These are phyloP conservation scores for Epichloe sp. DNA, from an alignment of 2,329 filamentous ascomycete species.

Conservation along the genomic window DNA sequence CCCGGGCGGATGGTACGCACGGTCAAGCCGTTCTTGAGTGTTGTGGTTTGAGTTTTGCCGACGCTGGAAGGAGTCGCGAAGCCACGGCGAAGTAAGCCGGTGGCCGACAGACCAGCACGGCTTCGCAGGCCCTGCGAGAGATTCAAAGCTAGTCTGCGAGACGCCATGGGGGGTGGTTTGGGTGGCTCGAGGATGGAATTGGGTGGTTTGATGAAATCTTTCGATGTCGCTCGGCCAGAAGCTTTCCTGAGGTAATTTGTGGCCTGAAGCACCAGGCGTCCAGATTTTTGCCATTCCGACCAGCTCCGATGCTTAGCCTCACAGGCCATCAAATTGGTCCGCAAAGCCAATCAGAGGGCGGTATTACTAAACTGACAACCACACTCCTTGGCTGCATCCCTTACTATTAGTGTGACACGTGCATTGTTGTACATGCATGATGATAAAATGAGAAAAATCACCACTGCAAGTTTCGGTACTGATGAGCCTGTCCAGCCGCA, in stretches of 20 bases:
- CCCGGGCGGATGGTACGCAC: conserved; percentile 36
- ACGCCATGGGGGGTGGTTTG: conserved; percentile 64
- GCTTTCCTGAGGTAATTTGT: conserved; percentile 31
- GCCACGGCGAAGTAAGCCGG: conserved; percentile 67
- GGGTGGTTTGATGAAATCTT: conserved; percentile 45
- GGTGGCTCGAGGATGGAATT: conserved; percentile 32
- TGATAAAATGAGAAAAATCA: too few species aligned
- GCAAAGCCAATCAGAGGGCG: conserved; percentile 21
- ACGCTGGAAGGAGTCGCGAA: conserved; percentile 76
- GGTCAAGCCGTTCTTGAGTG: conserved; percentile 93
- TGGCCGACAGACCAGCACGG: conserved; percentile 69
- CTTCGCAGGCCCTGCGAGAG: conserved; percentile 81
- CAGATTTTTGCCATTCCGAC: conserved; percentile 28
- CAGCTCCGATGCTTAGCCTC: conserved; percentile 24
- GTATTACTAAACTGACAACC: conserved; percentile 17
- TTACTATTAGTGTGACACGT: too few species aligned
- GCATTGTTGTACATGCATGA: too few species aligned
- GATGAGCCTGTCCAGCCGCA: too few species aligned
- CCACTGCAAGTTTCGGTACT: too few species aligned
- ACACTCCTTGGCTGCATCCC: too few species aligned
- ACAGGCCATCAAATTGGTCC: not conserved
- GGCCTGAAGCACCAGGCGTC: conserved; percentile 25
- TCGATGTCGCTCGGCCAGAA: conserved; percentile 31
- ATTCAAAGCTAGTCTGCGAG: conserved; percentile 92
- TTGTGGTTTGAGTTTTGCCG: conserved; percentile 89